Evolutionary conservation across 768 basidiomycete species (phyloP), one percentile per base, ranked within the genome.

Genomic region (Pleurotus djamor): DNA sequence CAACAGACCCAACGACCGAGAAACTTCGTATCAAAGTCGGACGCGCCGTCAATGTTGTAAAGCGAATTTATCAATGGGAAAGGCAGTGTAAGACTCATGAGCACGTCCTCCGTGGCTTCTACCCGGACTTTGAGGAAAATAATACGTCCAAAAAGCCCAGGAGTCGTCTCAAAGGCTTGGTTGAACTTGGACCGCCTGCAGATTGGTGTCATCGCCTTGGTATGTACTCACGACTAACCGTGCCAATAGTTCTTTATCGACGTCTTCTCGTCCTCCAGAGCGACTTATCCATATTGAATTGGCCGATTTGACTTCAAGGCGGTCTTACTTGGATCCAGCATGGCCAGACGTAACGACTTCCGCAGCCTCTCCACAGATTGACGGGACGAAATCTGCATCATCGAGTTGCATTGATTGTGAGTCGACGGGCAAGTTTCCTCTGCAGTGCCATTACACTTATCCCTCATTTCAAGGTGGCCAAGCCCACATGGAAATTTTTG

Each of bases 81-180:
- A 92, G 88, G 64, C 89, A 91, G 64, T 94, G 92, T 60, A 83
- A 83, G 4, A 90, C 89, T 6, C 90, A 88, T 69, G 82, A 86
- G 63, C 89, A 87, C 54, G 81, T 91, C 38, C 72, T 90, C 13
- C 80, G 89, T 47, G 91, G 90, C 0, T 89, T 82, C 74, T 92
- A 86, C 79, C 92, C 92, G 1, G 82, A 81, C 17, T 76, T 75
- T 34, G 75, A 43, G 3, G 17, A 43, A 10, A 32, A 45, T n/a
- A 21, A n/a, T 4, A 43, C 28, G 8, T 56, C 54, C 7, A 56
- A 56, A 9, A 8, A 21, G 4, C 28, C 54, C 5, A 44, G 9
- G 2, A 41, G 54, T 32, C 54, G 41, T 44, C 41, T 56, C 9
- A 85, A 85, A 67, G 89, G 89, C 0, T 78, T 82, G 12, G 79